A percentile compares a stretch with the other conserved stretches of the same genome.
These are phyloP conservation scores for Theobroma cacao DNA, from an alignment of 345 rosid species.

Conservation along the genomic window DNA sequence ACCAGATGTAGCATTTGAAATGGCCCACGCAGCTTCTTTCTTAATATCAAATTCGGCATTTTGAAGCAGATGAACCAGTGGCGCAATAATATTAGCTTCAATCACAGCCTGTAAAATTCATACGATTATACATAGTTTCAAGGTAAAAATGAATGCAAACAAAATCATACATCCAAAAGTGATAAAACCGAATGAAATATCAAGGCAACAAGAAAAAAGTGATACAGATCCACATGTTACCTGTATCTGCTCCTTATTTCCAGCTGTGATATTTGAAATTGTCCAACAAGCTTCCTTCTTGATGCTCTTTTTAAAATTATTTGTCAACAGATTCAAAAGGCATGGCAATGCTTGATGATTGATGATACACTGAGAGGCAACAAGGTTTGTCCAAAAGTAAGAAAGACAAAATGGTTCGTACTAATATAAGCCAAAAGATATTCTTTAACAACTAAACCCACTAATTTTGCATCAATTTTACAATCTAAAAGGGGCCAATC, in stretches of 20 bases:
- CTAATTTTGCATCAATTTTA: background rate
- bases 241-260: slow-evolving; percentile 84
- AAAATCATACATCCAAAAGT: background rate
- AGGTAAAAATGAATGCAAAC: background rate
- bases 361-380: slow-evolving; percentile 50
- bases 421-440: background rate
- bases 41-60: slow-evolving; percentile 84
- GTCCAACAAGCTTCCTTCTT: slow-evolving; percentile 97
- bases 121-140: too few relatives aligned
- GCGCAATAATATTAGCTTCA: slow-evolving; percentile 61
- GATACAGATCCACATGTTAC: slow-evolving; percentile 24
- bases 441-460: background rate
- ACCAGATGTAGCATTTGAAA: slow-evolving; percentile 89
- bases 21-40: slow-evolving; percentile 88
- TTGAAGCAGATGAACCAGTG: slow-evolving; percentile 64
- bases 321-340: slow-evolving; percentile 63
- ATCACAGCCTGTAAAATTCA: slow-evolving; percentile 49
- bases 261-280: slow-evolving; percentile 85
- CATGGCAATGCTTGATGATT: slow-evolving; percentile 64
- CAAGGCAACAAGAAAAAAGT: background rate
- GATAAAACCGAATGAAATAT: background rate
- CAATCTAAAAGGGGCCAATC: background rate
- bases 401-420: background rate
- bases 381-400: background rate
- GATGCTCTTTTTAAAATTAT: slow-evolving; percentile 75